phyloP scores from a whole-genome alignment of 495 filamentous ascomycete genomes.

The Penicillium herquei region DNA sequence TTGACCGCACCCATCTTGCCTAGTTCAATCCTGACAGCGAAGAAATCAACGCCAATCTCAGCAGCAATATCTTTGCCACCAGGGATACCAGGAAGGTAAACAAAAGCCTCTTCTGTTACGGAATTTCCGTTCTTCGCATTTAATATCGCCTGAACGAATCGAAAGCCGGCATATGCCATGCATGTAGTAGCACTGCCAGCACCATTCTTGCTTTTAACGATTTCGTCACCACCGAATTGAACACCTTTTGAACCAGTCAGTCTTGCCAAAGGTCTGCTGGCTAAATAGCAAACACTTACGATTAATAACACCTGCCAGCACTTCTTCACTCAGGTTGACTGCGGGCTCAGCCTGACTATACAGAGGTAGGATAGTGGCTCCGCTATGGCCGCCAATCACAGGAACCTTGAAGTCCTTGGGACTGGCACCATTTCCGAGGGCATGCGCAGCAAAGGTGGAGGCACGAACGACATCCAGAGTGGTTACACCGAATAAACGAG shows the following conservation, averaged over 20 bases:
- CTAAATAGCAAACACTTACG: conserved; percentile 3
- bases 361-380: conserved; percentile 84
- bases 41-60: conserved; percentile 72
- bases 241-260: background rate
- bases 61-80: conserved; percentile 73
- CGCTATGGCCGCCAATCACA: conserved; percentile 84
- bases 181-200: conserved; percentile 83
- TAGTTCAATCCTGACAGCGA: conserved; percentile 5
- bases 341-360: conserved; percentile 77
- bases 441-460: background rate
- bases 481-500: too few relatives aligned
- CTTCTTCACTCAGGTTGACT: conserved; percentile 16
- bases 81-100: conserved; percentile 78
- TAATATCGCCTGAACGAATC: conserved; percentile 70
- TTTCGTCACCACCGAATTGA: conserved; percentile 86
- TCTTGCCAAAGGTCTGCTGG: background rate
- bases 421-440: background rate
- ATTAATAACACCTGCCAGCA: conserved; percentile 1
- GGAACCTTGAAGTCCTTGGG: conserved; percentile 15
- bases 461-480: too few relatives aligned
- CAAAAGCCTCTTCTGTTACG: conserved; percentile 51
- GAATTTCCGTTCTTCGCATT: conserved; percentile 55
- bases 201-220: conserved; percentile 92
- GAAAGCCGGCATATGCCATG: conserved; percentile 88
- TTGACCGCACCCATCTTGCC: conserved; percentile 2